These are phyloP conservation scores for Ogataea saltuana DNA, from an alignment of 805 yeast species.

Conservation along the genomic window DNA sequence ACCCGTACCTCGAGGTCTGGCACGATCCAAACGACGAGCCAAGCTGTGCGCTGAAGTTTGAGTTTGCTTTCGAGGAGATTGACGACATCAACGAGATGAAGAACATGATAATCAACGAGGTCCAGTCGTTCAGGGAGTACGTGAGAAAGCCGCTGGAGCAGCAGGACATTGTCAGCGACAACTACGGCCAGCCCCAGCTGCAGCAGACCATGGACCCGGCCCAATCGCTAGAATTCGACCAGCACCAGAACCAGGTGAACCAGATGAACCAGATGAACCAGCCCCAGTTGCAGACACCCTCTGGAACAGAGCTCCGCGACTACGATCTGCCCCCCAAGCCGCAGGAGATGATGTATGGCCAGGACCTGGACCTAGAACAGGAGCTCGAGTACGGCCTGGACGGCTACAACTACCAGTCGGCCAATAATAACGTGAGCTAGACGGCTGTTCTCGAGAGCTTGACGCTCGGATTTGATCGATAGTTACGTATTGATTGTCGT, in stretches of 20 bases:
- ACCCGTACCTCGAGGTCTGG: conserved; percentile 87
- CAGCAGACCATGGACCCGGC: too few relatives aligned
- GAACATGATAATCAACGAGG: conserved; percentile 78
- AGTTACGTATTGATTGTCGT: too few relatives aligned
- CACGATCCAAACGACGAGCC: conserved; percentile 94
- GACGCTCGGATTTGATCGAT: too few relatives aligned
- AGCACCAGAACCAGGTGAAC: conserved; percentile 15
- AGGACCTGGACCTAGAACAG: conserved; percentile 52
- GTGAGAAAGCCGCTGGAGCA: conserved; percentile 74
- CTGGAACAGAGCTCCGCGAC: conserved; percentile 43
- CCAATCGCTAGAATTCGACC: conserved; percentile 19
- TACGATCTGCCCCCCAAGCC: conserved; percentile 64
- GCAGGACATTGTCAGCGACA: conserved; percentile 39
- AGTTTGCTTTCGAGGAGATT: conserved; percentile 82
- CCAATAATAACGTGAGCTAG: too few relatives aligned
- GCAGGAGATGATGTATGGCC: conserved; percentile 45
- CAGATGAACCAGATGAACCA: conserved; percentile 25
- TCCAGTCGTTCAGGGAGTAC: conserved; percentile 70
- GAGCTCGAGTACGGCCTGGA: conserved; percentile 72
- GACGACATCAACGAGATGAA: conserved; percentile 78
- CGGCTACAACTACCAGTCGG: conserved; percentile 40
- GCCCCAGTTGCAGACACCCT: conserved; percentile 45
- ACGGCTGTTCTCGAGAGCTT: too few relatives aligned
- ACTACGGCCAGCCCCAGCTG: conserved; percentile 26
- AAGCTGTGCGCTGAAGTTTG: conserved; percentile 75